These are phyloP conservation scores for Coffea humblotiana DNA, from an alignment of 305 asterid species.

Conservation along the genomic window DNA sequence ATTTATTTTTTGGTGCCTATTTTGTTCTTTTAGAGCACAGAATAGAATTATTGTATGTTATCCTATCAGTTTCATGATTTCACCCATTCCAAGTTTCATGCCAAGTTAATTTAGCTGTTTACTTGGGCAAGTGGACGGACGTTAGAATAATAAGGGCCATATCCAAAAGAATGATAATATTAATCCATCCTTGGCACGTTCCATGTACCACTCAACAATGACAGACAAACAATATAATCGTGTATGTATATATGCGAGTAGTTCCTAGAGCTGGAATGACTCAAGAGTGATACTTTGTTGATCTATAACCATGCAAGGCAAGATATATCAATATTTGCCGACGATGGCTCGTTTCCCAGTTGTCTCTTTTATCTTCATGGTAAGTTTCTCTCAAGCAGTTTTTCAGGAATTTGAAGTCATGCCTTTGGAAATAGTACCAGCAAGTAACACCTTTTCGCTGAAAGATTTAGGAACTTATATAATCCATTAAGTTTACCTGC, in stretches of 20 bases:
- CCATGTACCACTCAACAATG: background rate
- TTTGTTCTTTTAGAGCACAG: no score
- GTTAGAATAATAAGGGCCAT: no score
- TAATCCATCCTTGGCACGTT: background rate
- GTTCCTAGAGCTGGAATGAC: background rate
- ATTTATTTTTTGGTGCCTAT: no score
- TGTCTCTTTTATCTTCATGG: background rate
- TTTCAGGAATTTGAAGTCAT: background rate
- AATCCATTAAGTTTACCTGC: background rate
- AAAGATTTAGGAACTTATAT: background rate
- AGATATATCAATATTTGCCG: background rate
- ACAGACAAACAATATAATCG: background rate
- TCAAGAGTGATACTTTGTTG: background rate
- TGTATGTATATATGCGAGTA: background rate
- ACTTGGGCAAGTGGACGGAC: no score
- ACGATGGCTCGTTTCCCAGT: background rate
- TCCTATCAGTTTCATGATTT: no score
- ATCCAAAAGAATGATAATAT: no score
- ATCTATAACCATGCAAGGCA: background rate
- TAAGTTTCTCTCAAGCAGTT: background rate
- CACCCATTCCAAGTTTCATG: no score
- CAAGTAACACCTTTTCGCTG: background rate
- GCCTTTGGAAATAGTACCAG: background rate
- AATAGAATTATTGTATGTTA: no score
- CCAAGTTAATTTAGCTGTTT: no score